These are phyloP conservation scores for Chenopodium quinoa DNA, from an alignment of 148 eudicot genomes.

Conservation along the genomic window DNA sequence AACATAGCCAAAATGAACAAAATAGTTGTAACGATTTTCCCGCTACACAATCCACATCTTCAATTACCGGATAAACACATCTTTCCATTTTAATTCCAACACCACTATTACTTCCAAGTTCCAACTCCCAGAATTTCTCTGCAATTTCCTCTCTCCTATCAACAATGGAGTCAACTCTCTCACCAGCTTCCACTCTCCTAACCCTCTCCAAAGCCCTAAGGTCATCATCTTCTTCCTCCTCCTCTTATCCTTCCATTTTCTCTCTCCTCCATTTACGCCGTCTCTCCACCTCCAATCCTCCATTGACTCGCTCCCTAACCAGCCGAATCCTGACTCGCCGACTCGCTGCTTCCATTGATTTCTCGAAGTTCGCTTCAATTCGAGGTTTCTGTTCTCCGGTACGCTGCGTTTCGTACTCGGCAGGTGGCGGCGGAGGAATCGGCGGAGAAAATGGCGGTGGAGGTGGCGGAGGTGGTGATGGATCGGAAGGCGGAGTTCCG, in stretches of 20 bases:
- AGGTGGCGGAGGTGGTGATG: slow-evolving; percentile 59
- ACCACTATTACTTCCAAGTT: no score
- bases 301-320: slow-evolving; percentile 21
- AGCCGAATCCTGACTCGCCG: slow-evolving; percentile 33
- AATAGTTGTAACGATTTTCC: no score
- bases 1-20: no score
- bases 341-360: slow-evolving; percentile 20
- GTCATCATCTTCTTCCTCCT: slow-evolving; percentile 6
- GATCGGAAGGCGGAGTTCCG: slow-evolving; percentile 36
- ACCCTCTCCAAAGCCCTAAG: slow-evolving; percentile 50
- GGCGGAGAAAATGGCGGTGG: slow-evolving; percentile 42
- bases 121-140: no score
- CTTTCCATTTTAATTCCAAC: no score
- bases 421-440: slow-evolving; percentile 52
- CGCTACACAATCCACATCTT: no score
- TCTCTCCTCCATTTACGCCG: slow-evolving; percentile 37
- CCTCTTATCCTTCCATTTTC: slow-evolving; percentile 13
- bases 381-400: not conserved
- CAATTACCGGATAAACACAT: no score
- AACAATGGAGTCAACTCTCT: slow-evolving; percentile 65
- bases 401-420: slow-evolving; percentile 28
- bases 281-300: slow-evolving; percentile 22
- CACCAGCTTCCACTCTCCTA: slow-evolving; percentile 28
- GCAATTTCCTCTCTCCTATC: not conserved
- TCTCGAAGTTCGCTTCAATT: slow-evolving; percentile 13